Evolutionary conservation across 208 protist genomes (phyloP).

Genomic region (Borovskyia barvae): DNA sequence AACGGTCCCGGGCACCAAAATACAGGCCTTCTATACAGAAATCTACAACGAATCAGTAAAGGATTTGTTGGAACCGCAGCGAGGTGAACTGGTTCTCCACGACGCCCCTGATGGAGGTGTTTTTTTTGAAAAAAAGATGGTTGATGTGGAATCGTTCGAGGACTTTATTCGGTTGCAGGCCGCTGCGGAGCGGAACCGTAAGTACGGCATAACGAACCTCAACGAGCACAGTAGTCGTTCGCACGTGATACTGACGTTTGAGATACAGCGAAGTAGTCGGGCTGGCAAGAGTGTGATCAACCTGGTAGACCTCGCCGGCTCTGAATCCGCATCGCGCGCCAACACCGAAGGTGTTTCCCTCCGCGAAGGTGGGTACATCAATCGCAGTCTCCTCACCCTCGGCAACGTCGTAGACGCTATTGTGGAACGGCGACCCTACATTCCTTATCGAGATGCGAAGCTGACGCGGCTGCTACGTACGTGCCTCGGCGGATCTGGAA

Average conservation of each 20-base stretch:
- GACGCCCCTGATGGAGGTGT: slow-evolving; percentile 43
- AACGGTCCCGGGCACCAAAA: slow-evolving; percentile 33
- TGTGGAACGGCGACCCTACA: slow-evolving; percentile 52
- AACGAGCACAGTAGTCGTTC: slow-evolving; percentile 82
- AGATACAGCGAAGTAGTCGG: slow-evolving; percentile 38
- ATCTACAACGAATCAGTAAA: slow-evolving; percentile 86
- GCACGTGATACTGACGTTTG: slow-evolving; percentile 46
- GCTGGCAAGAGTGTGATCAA: slow-evolving; percentile 59
- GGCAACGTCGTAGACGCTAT: slow-evolving; percentile 89
- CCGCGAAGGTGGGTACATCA: slow-evolving; percentile 82
- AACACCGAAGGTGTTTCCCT: slow-evolving; percentile 83
- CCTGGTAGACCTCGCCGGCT: slow-evolving; percentile 92
- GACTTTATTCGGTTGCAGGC: slow-evolving; percentile 67
- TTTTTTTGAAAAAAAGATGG: slow-evolving; percentile 46
- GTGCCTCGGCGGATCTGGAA: slow-evolving; percentile 82
- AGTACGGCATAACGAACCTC: slow-evolving; percentile 85
- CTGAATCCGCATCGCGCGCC: slow-evolving; percentile 70
- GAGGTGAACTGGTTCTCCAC: slow-evolving; percentile 36
- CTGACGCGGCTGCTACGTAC: slow-evolving; percentile 83
- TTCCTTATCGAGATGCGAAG: slow-evolving; percentile 89
- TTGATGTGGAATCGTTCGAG: slow-evolving; percentile 54
- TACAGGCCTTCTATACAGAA: slow-evolving; percentile 80
- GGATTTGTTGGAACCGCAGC: slow-evolving; percentile 66
- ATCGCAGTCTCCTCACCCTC: slow-evolving; percentile 87
- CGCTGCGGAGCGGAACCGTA: slow-evolving; percentile 70